Percentiles rank a stretch among this genome's conserved stretches.
phyloP scores from a whole-genome alignment of 768 basidiomycete species.

The Trametes maxima region DNA sequence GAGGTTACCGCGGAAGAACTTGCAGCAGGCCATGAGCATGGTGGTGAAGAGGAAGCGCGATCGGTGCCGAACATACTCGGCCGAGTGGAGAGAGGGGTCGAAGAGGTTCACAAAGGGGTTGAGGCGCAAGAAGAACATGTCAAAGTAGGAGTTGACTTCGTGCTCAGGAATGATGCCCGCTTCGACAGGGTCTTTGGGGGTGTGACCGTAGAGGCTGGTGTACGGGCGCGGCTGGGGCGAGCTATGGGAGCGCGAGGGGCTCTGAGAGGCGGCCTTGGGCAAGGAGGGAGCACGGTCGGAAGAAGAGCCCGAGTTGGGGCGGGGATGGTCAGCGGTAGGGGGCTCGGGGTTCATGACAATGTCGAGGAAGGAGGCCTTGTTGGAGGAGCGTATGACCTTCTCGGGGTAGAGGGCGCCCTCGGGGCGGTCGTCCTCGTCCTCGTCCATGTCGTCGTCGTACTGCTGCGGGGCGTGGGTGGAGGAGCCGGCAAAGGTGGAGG shows the following conservation, averaged over 20 bases:
- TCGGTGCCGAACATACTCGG: slow-evolving; percentile 74
- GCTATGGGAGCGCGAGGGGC: slow-evolving; percentile 16
- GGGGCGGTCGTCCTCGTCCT: slow-evolving; percentile 60
- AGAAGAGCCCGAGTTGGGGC: slow-evolving; percentile 22
- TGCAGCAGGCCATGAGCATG: slow-evolving; percentile 81
- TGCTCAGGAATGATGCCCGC: slow-evolving; percentile 70
- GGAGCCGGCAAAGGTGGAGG: slow-evolving; percentile 39
- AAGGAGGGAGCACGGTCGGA: slow-evolving; percentile 33
- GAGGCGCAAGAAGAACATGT: slow-evolving; percentile 77
- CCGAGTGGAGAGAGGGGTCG: slow-evolving; percentile 84
- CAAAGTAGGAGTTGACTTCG: slow-evolving; percentile 73
- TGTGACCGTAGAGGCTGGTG: slow-evolving; percentile 3
- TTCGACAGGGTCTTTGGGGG: slow-evolving; percentile 62
- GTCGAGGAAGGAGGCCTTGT: slow-evolving; percentile 80
- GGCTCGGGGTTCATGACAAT: slow-evolving; percentile 78
- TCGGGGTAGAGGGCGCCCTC: slow-evolving; percentile 73
- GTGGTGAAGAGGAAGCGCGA: slow-evolving; percentile 86
- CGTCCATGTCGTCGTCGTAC: slow-evolving; percentile 55
- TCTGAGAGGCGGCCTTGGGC: slow-evolving; percentile 13
- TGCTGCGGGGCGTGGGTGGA: slow-evolving; percentile 50
- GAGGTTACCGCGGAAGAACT: slow-evolving; percentile 74
- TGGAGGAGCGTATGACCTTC: slow-evolving; percentile 66
- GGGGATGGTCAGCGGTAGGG: slow-evolving; percentile 35
- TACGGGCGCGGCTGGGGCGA: slow-evolving; percentile 21
- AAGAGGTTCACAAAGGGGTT: slow-evolving; percentile 91